phyloP scores from a whole-genome alignment of 2,329 filamentous ascomycete species.

The Elsinoe necatrix region DNA sequence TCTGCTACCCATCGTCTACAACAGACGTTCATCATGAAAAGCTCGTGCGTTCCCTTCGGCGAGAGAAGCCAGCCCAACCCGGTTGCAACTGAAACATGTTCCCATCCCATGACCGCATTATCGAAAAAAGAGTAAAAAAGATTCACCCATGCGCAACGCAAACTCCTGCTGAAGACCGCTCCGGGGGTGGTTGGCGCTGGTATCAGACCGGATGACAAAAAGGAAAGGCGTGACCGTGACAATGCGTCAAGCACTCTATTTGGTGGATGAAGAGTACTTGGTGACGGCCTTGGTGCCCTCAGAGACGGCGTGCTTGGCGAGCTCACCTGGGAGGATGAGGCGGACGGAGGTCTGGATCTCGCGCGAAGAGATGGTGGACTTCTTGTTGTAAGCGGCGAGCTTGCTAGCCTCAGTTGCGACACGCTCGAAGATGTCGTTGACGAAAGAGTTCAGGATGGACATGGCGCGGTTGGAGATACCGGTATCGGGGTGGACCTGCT shows the following conservation, averaged over 20 bases:
- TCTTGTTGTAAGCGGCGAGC: constrained; percentile 99
- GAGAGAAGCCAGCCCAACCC: constrained; percentile 18
- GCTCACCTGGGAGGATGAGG: constrained; percentile 94
- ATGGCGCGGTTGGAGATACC: constrained; percentile 99
- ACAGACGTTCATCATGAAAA: constrained; percentile 19
- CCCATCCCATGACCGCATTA: constrained; percentile 47
- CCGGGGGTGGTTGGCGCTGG: constrained; percentile 14
- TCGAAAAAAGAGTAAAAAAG: constrained; percentile 33
- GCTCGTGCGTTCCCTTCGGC: constrained; percentile 22
- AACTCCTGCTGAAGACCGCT: constrained; percentile 16
- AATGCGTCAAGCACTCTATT: constrained; percentile 56
- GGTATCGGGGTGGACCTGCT: constrained; percentile 99
- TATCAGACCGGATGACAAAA: constrained; percentile 19
- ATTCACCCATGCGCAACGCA: constrained; percentile 17
- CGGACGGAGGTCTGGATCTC: constrained; percentile 99
- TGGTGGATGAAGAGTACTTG: constrained; percentile 99
- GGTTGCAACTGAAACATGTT: constrained; percentile 25
- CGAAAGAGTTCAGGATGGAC: constrained; percentile 99
- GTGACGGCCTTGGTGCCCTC: constrained; percentile 99
- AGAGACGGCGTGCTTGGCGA: constrained; percentile 98
- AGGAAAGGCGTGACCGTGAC: constrained; percentile 18
- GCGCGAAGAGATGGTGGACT: constrained; percentile 98
- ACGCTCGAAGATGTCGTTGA: constrained; percentile 97
- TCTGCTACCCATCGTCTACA: background rate
- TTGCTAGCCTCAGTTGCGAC: constrained; percentile 98